Base-by-base conservation (phyloP, 108 stramenopile genomes). In the Discostella pseudostelligera region DNA sequence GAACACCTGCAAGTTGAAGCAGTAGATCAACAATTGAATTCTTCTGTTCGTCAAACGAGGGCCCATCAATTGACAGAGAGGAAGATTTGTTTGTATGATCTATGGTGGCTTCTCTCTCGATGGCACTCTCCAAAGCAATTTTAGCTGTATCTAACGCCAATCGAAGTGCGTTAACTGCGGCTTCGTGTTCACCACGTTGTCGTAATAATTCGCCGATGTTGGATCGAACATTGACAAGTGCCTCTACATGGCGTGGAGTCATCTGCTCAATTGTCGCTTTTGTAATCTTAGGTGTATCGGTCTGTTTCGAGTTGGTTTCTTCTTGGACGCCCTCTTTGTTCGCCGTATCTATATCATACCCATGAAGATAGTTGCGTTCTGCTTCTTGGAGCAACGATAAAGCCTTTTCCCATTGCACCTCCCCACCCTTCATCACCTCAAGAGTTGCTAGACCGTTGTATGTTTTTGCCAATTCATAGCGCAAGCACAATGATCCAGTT, bases 371-470 rank as follows among this genome's bases (percentile, higher is more conserved):
- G 56, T 62, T 55, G 11, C 74, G 39, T 25, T 75, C 74, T 11
- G 74, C 74, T 39, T 62, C 55, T 42, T 44, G 66, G 53, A 75
- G 67, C 44, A 75, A 57, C 19, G 54, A 32, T 61, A 60, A 57
- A 25, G 67, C 74, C 28, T 63, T 67, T 37, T 67, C 46, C 74
- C 66, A 75, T 20, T 63, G 55, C 19, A 42, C 47, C 19, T 47
- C 42, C 3, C 67, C 67, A 20, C 53, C 56, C 21, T 42, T 68
- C 66, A 63, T 75, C n/a, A 57, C 40, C 26, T 75, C 66, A 44
- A 75, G 44, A 0, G 67, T 55, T 56, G 74, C 74, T n/a, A 75
- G 39, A n/a, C 66, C 74, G 57, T 75, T 75, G 26, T 54, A 58
- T 3, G 67, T 75, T 48, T 67, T 67, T 13, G 60, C 74, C 26